These are phyloP conservation scores for Eutrema salsugineum DNA, from an alignment of 441 rosid genomes.

Conservation along the genomic window DNA sequence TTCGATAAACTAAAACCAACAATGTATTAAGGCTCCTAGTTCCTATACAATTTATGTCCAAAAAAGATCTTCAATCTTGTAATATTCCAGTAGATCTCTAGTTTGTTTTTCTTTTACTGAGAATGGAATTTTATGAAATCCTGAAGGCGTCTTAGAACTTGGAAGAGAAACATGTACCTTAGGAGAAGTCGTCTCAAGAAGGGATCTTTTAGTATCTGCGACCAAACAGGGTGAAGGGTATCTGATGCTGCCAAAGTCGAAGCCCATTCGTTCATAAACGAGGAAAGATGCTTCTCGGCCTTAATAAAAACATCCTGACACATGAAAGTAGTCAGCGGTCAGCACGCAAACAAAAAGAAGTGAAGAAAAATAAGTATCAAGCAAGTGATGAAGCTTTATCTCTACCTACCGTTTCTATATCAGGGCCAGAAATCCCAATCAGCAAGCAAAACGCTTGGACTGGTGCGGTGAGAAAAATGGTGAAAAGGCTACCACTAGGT, in stretches of 20 bases:
- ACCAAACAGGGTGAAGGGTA: conserved; percentile 85
- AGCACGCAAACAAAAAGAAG: conserved; percentile 16
- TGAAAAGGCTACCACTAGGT: conserved; percentile 78
- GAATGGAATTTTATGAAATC: background rate
- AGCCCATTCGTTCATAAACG: conserved; percentile 79
- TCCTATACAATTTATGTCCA: conserved; percentile 1
- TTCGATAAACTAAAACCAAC: background rate
- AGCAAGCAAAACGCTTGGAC: conserved; percentile 84
- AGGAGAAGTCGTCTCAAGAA: conserved; percentile 83
- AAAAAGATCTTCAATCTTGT: background rate
- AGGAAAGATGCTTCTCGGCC: conserved; percentile 73
- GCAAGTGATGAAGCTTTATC: background rate
- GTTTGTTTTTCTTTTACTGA: background rate
- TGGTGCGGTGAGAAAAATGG: conserved; percentile 83
- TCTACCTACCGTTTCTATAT: conserved; percentile 66
- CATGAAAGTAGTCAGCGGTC: conserved; percentile 21
- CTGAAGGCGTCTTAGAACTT: background rate
- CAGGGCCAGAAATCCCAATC: conserved; percentile 74
- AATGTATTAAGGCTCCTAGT: background rate
- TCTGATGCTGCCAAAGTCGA: conserved; percentile 64
- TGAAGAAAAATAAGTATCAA: conserved; percentile 9
- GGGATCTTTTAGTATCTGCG: conserved; percentile 81
- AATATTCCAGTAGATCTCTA: background rate
- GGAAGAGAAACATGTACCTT: conserved; percentile 47
- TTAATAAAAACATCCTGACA: conserved; percentile 53